Conservation (phyloP, 2,329 filamentous ascomycete genomes). For the Fusarium aywerte region DNA sequence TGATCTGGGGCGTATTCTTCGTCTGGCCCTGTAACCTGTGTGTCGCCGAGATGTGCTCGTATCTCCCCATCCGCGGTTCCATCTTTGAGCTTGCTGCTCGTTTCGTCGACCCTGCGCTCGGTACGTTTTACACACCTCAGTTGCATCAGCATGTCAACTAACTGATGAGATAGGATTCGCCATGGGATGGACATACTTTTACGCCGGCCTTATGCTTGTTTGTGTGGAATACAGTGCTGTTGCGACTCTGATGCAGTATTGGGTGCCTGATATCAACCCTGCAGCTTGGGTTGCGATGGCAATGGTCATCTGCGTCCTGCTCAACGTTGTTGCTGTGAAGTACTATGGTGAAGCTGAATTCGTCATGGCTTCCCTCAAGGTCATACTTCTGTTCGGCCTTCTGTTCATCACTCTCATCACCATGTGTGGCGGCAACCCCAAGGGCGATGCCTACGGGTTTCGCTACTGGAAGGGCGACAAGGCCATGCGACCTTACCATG, state of each 20-base stretch:
- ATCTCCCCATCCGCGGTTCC: conserved; percentile 64
- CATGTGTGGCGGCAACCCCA: conserved; percentile 75
- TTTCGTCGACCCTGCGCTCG: conserved; percentile 67
- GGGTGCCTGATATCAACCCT: conserved; percentile 55
- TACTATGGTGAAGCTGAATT: conserved; percentile 59
- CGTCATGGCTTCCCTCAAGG: conserved; percentile 68
- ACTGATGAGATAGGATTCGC: conserved; percentile 55
- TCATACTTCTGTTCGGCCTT: conserved; percentile 62
- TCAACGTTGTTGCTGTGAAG: conserved; percentile 61
- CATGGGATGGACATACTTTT: conserved; percentile 64
- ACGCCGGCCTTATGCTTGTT: conserved; percentile 58
- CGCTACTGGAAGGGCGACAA: conserved; percentile 60
- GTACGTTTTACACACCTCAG: conserved; percentile 5
- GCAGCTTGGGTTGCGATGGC: conserved; percentile 62
- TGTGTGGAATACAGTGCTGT: conserved; percentile 59
- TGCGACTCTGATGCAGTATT: conserved; percentile 58
- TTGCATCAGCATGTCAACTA: background rate
- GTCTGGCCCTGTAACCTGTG: conserved; percentile 58
- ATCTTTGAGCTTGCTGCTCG: conserved; percentile 66
- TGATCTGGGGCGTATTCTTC: conserved; percentile 58
- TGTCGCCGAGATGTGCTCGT: conserved; percentile 68
- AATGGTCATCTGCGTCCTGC: conserved; percentile 57
- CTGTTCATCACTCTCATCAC: conserved; percentile 73
- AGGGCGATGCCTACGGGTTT: conserved; percentile 72
- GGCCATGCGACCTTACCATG: conserved; percentile 51